phyloP scores from a whole-genome alignment of 495 filamentous ascomycete species.

The Hyaloscypha finlandica region DNA sequence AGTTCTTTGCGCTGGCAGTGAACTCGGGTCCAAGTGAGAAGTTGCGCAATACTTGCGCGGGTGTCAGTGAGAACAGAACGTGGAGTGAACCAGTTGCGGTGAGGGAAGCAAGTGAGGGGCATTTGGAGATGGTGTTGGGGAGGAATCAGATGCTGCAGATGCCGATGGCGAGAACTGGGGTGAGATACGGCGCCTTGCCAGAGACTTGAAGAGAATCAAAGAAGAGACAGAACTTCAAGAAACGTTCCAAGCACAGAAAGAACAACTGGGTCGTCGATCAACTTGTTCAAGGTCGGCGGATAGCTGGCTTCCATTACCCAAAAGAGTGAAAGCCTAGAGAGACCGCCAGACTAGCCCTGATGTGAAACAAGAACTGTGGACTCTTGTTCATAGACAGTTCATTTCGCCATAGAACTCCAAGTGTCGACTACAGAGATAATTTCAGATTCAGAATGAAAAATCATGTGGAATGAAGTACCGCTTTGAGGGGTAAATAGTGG shows the following conservation, averaged over 20 bases:
- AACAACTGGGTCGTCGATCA: no score
- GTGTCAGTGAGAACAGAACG: not conserved
- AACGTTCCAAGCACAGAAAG: no score
- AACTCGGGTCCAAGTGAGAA: conserved; percentile 11
- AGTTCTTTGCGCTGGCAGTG: conserved; percentile 2
- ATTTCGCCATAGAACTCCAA: no score
- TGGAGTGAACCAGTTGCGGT: conserved; percentile 1
- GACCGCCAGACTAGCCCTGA: no score
- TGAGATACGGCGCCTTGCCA: not conserved
- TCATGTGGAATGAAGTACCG: not conserved
- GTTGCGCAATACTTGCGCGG: not conserved
- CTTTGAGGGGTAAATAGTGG: not conserved
- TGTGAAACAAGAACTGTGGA: no score
- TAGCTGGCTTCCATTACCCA: no score
- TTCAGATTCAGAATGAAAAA: not conserved
- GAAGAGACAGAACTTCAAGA: no score
- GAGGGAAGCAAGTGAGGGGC: conserved; percentile 2
- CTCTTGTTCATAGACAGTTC: no score
- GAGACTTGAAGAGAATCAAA: no score
- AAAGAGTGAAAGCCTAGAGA: no score
- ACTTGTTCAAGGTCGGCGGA: no score
- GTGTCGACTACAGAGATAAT: no score
- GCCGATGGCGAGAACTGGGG: not conserved
- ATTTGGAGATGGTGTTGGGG: not conserved
- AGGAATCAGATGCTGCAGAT: not conserved